Evolutionary conservation across 768 basidiomycete genomes (phyloP).

Genomic region (Leccinellum luteum): DNA sequence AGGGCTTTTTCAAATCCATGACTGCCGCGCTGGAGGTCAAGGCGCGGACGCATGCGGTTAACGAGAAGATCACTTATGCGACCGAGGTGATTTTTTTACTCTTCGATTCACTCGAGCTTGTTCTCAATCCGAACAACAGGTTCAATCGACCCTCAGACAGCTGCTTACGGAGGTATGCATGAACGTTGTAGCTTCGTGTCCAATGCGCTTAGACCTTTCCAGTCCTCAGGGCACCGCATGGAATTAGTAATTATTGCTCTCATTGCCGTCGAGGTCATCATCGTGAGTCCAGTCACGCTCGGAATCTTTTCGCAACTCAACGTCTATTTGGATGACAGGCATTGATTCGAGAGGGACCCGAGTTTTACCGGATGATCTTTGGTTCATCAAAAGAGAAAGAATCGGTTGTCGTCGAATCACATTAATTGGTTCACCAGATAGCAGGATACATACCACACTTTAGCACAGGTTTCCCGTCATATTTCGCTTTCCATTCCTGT

Average conservation of each 20-base stretch:
- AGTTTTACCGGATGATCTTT: constrained; percentile 58
- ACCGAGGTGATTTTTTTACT: constrained; percentile 50
- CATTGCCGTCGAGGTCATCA: constrained; percentile 92
- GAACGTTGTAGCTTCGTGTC: neutral
- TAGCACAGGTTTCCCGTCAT: neutral
- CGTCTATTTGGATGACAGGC: constrained; percentile 42
- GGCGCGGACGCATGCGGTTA: constrained; percentile 73
- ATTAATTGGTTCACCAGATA: neutral
- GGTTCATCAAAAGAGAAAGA: constrained; percentile 18
- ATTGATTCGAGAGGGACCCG: constrained; percentile 75
- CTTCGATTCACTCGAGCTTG: neutral
- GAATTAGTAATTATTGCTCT: constrained; percentile 93
- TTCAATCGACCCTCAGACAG: constrained; percentile 87
- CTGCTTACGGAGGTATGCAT: constrained; percentile 71
- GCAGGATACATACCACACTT: neutral
- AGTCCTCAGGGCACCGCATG: constrained; percentile 91
- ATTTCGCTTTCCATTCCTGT: neutral
- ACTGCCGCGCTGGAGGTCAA: constrained; percentile 86
- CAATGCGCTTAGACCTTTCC: constrained; percentile 2
- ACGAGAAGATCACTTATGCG: constrained; percentile 91
- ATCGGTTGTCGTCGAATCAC: neutral
- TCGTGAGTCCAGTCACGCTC: constrained; percentile 48
- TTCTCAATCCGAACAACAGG: constrained; percentile 35
- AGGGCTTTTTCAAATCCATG: constrained; percentile 84
- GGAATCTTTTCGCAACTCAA: neutral